phyloP scores from a whole-genome alignment of 805 yeast genomes.

The Sungouiella blattae region DNA sequence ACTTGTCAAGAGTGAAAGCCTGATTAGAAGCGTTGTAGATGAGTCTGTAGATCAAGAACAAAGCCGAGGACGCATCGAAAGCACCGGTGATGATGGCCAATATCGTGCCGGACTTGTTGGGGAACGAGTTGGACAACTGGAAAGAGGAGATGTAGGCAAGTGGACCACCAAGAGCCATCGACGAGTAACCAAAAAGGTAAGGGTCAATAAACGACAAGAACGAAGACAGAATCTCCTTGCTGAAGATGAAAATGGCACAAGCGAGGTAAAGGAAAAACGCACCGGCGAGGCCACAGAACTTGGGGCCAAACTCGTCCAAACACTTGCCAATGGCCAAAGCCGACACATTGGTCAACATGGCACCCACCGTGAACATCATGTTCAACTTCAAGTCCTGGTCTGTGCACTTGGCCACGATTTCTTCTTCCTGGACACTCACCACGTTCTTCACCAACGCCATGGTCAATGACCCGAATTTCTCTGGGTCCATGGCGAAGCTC shows the following conservation, averaged over 20 bases:
- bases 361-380: conserved; percentile 58
- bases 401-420: conserved; percentile 41
- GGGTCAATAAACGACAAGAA: conserved; percentile 39
- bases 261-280: conserved; percentile 45
- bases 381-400: conserved; percentile 53
- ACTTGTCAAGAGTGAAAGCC: conserved; percentile 37
- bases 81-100: conserved; percentile 57
- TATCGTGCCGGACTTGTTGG: conserved; percentile 48
- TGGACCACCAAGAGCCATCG: conserved; percentile 58
- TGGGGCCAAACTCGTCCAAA: conserved; percentile 51
- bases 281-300: conserved; percentile 51
- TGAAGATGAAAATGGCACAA: conserved; percentile 43
- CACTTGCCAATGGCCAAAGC: conserved; percentile 50
- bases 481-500: conserved; percentile 10
- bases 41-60: conserved; percentile 46
- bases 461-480: conserved; percentile 6
- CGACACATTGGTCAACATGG: conserved; percentile 52
- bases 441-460: conserved; percentile 3
- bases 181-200: conserved; percentile 47
- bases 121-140: conserved; percentile 56
- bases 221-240: conserved; percentile 22
- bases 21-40: conserved; percentile 31
- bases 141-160: conserved; percentile 54
- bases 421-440: conserved; percentile 13
- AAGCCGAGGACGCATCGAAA: conserved; percentile 56